Base-by-base conservation (phyloP, 2,329 filamentous ascomycete species). In the Chaetomium sp. region DNA sequence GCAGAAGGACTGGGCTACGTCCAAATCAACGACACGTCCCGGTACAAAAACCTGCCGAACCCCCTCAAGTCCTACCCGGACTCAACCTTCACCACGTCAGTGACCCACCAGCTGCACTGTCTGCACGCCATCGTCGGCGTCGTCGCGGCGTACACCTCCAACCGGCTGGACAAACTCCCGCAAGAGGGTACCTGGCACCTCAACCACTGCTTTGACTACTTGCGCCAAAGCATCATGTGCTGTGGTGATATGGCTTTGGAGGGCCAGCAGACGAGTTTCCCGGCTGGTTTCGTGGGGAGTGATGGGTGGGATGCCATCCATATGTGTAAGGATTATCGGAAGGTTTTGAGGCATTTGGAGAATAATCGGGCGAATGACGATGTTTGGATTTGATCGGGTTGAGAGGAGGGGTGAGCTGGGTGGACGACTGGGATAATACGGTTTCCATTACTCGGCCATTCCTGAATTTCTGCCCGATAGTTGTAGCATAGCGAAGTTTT, bases 31-130 rank as follows among this genome's bases (percentile, higher is more conserved):
- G 5, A 14, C 12, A 34, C 36, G 5, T 49, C 35, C 11, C 8
- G 6, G 5, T 70, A 71, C 62, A 63, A 71, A 43, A 70, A 72
- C 61, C 67, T 75, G 9, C 72, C 72, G 2, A 66, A 63, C 5
- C 67, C 63, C 12, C 62, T 76, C 6, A 45, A 66, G 12, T 63
- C 61, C 14, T 73, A 66, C 55, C 60, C 64, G 3, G 61, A 66
- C 12, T 65, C 68, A 41, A 72, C 70, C 43, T 74, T 71, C 60
- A 74, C 73, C 1, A 73, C 73, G 0, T 71, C 70, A 1, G 68
- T 75, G 59, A 75, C 73, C 3, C 74, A 76, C 56, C 74, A 76
- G 61, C 66, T 76, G 2, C 72, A 75, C 60, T 76, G 74, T 57
- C 65, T 75, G 37, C 68, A 70, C 59, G 65, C 71, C 37, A 74